Percentiles rank a stretch among this genome's conserved stretches.
phyloP scores from a whole-genome alignment of 805 yeast genomes.

The Schwanniomyces polymorphus region DNA sequence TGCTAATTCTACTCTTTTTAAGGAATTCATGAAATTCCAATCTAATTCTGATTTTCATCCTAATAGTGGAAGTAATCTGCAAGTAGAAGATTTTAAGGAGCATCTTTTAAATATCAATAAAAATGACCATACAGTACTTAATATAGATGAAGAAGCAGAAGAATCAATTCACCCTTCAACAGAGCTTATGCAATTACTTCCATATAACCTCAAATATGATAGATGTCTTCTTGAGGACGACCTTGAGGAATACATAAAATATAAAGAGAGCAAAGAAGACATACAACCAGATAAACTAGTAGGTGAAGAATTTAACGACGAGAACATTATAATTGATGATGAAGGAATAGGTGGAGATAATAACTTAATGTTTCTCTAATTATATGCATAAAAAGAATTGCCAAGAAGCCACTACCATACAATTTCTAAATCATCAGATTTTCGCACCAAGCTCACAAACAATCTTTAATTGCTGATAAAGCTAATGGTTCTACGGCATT shows the following conservation, averaged over 20 bases:
- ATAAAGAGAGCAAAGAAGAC: conserved; percentile 24
- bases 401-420: no score
- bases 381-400: not conserved
- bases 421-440: no score
- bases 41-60: conserved; percentile 31
- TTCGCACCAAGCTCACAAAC: no score
- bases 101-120: conserved; percentile 21
- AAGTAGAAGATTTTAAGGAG: conserved; percentile 16
- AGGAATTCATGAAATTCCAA: conserved; percentile 26
- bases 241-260: conserved; percentile 21
- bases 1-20: conserved; percentile 25
- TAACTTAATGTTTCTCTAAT: conserved; percentile 14
- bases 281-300: conserved; percentile 24
- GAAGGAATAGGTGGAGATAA: conserved; percentile 27
- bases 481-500: no score
- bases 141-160: conserved; percentile 19
- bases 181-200: conserved; percentile 22
- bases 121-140: conserved; percentile 28
- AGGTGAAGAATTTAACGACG: conserved; percentile 11
- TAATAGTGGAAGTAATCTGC: conserved; percentile 11
- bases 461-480: no score
- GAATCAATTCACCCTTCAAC: conserved; percentile 17
- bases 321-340: conserved; percentile 10
- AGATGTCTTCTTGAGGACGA: conserved; percentile 22
- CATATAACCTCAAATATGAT: conserved; percentile 33